Evolutionary conservation across 78 protist species (phyloP).

Genomic region (Dictyostelium brefeldianum): DNA sequence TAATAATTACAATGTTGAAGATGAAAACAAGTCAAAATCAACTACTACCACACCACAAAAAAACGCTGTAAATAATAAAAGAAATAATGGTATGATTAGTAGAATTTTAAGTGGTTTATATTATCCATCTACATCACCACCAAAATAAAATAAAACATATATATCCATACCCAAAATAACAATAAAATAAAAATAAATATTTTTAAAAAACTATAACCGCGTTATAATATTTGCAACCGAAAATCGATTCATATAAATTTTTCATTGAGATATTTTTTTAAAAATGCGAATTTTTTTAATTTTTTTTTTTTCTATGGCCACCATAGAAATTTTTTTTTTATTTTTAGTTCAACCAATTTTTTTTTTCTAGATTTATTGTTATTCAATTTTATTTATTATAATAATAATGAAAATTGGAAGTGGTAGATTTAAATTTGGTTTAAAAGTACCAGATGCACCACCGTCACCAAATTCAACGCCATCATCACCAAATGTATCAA

Average conservation of each 20-base stretch:
- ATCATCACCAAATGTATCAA: constrained; percentile 10
- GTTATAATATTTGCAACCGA: too few species aligned
- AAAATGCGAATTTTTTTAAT: neutral
- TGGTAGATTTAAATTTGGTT: constrained; percentile 9
- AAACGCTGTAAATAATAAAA: neutral
- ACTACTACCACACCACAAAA: too few species aligned
- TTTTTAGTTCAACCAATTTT: neutral
- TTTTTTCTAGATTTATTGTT: neutral
- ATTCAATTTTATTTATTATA: neutral
- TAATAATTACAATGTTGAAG: neutral
- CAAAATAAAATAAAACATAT: neutral
- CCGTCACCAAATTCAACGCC: constrained; percentile 12
- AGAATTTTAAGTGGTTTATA: neutral
- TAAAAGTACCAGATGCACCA: constrained; percentile 42
- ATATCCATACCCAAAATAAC: too few species aligned
- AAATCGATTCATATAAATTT: too few species aligned
- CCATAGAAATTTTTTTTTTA: too few species aligned
- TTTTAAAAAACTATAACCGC: too few species aligned
- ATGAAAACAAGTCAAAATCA: too few species aligned
- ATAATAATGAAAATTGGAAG: constrained; percentile 27
- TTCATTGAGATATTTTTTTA: too few species aligned
- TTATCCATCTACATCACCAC: too few species aligned
- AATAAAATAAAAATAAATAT: too few species aligned
- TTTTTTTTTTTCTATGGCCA: too few species aligned
- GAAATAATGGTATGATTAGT: neutral